Evolutionary conservation across 176 grass and related monocot species (phyloP), one percentile per base, ranked within the genome.

Genomic region (Phoenix dactylifera): DNA sequence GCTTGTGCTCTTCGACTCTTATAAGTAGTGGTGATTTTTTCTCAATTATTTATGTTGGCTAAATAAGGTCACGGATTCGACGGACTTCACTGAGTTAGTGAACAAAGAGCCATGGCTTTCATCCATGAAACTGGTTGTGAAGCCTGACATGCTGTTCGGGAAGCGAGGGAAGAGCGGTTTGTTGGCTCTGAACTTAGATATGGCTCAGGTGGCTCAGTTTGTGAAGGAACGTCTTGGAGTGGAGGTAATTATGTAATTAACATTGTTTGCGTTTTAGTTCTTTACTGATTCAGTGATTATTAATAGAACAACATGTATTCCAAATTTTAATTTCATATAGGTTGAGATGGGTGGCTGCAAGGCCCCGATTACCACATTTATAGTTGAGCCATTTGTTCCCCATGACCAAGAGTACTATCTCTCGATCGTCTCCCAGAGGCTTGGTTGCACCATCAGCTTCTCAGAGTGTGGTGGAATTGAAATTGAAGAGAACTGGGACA

Each of bases 401-500:
- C 77, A 80, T 63, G 77, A 80, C 53, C 64, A 74, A 80, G 77
- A 80, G 53, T 80, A 73, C 72, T 81, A 81, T 44, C 78, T 81
- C 17, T 81, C 78, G 6, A 75, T 81, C 18, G 53, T 81, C 24
- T 81, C 78, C 22, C 72, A 81, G 59, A 81, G 78, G 59, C 72
- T 81, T 50, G 78, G 78, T 18, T 69, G 24, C 56, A 70, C 78
- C 3, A 75, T 81, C 57, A 81, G 78, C 68, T 81, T 81, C 53
- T 81, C 78, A 49, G 78, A 81, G 61, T 81, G 71, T 70, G 78
- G 78, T 49, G 78, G 78, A 39, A 75, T 81, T 70, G 78, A 81
- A 64, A 81, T 81, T 64, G 78, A 81, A 58, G 78, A 81, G 65
- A 81, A 81, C 53, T 81, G 78, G 78, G 78, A 75, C 65, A 81